These are phyloP conservation scores for Thuidium tamariscinum DNA, from an alignment of 225 moss, liverwort and hornwort species.

Conservation along the genomic window DNA sequence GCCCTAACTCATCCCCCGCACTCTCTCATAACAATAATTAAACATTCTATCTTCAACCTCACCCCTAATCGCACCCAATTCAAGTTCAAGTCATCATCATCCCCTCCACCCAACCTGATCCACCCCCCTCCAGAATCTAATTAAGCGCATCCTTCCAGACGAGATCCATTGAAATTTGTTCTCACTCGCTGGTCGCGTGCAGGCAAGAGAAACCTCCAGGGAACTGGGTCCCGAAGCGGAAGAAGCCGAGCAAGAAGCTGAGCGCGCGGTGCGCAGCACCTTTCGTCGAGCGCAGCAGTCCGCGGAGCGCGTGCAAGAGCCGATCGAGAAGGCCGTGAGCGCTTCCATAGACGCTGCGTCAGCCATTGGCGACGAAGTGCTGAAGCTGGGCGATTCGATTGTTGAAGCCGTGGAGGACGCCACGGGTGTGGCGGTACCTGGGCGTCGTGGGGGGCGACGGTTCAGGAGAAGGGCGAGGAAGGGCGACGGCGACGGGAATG, in stretches of 20 bases:
- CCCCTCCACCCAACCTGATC: background rate
- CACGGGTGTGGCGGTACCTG: constrained; percentile 26
- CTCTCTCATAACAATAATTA: background rate
- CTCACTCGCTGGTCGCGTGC: background rate
- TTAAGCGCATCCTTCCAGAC: too few relatives aligned
- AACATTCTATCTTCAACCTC: background rate
- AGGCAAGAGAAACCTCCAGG: constrained; percentile 9
- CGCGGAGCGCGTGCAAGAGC: constrained; percentile 51
- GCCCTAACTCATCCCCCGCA: background rate
- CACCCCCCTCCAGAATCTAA: too few relatives aligned
- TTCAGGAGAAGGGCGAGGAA: background rate
- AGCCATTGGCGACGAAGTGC: constrained; percentile 46
- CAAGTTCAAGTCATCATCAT: background rate
- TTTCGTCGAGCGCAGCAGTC: constrained; percentile 37
- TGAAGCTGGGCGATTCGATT: constrained; percentile 50
- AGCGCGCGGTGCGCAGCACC: constrained; percentile 4
- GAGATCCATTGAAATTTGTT: too few relatives aligned
- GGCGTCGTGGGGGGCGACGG: background rate
- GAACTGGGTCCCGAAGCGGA: constrained; percentile 1
- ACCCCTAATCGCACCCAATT: background rate
- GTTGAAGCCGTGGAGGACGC: constrained; percentile 46
- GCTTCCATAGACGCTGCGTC: constrained; percentile 43
- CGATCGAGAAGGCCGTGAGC: constrained; percentile 31
- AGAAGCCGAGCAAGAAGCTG: constrained; percentile 3
- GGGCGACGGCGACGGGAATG: background rate